These are phyloP conservation scores for Apophysomyces elegans DNA, from an alignment of 371 early-diverging fungal species.

Conservation along the genomic window DNA sequence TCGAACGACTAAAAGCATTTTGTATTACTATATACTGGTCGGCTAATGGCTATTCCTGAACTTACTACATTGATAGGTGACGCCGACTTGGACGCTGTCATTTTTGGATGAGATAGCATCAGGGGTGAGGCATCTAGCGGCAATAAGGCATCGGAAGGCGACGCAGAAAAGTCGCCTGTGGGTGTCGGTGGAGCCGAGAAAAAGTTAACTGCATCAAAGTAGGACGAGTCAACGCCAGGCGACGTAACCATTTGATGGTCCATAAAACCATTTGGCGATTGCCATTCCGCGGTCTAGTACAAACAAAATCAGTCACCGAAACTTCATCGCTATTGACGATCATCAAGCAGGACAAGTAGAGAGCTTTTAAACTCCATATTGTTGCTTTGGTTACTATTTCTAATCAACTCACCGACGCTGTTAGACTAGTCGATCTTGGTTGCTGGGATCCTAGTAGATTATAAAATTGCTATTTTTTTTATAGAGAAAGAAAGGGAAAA, in stretches of 20 bases:
- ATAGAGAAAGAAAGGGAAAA: too few relatives aligned
- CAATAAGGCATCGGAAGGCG: conserved; percentile 5
- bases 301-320: background rate
- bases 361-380: conserved; percentile 1
- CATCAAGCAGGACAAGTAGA: background rate
- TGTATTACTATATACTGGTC: conserved; percentile 5
- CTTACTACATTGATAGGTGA: conserved; percentile 1
- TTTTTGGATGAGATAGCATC: background rate
- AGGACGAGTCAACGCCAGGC: background rate
- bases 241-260: conserved; percentile 7
- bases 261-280: conserved; percentile 8
- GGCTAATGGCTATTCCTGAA: background rate
- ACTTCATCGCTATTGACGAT: background rate
- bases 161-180: conserved; percentile 2
- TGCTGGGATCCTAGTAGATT: conserved; percentile 5
- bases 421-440: background rate
- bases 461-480: background rate
- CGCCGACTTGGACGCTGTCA: conserved; percentile 5
- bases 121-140: conserved; percentile 3
- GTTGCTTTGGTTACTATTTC: background rate
- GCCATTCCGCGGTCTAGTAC: background rate
- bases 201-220: conserved; percentile 8
- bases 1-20: background rate
- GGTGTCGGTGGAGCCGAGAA: conserved; percentile 7
- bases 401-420: background rate